These are phyloP conservation scores for Hyphodiscus sp. DNA, from an alignment of 2,329 filamentous ascomycete genomes.

Conservation along the genomic window DNA sequence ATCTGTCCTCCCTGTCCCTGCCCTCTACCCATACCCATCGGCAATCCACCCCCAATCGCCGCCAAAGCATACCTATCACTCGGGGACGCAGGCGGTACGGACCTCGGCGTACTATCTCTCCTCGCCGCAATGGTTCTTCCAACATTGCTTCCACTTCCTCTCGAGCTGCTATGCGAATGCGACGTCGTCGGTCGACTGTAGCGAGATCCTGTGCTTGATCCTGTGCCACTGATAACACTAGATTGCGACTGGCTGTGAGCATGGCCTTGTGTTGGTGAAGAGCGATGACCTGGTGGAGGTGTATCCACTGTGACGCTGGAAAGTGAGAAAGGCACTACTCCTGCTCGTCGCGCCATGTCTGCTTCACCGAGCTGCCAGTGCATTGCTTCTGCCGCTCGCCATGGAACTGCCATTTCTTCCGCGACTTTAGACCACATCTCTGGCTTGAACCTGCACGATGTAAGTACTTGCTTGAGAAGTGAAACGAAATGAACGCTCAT, in stretches of 20 bases:
- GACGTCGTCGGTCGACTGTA: conserved; percentile 22
- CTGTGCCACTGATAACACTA: conserved; percentile 14
- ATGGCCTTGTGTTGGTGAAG: conserved; percentile 35
- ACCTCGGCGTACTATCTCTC: conserved; percentile 29
- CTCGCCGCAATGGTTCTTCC: conserved; percentile 26
- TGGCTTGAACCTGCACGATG: conserved; percentile 69
- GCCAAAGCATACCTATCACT: conserved; percentile 30
- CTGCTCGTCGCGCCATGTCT: conserved; percentile 90
- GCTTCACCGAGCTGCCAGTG: conserved; percentile 93
- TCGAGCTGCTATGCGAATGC: conserved; percentile 10
- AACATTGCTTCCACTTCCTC: conserved; percentile 8
- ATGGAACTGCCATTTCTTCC: conserved; percentile 90
- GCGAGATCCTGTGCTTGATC: conserved; percentile 10
- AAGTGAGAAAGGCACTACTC: conserved; percentile 77
- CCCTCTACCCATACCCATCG: conserved; percentile 20
- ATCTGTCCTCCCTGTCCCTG: conserved; percentile 27
- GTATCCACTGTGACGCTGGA: conserved; percentile 48
- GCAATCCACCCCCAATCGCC: conserved; percentile 24
- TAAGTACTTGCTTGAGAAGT: conserved; percentile 8
- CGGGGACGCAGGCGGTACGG: conserved; percentile 33
- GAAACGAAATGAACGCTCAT: neutral
- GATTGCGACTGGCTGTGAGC: conserved; percentile 25
- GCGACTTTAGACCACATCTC: conserved; percentile 98
- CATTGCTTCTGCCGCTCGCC: conserved; percentile 95
- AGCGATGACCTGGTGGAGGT: conserved; percentile 33